Conservation (phyloP, 2,329 filamentous ascomycete species). For the Aureobasidium sp. region DNA sequence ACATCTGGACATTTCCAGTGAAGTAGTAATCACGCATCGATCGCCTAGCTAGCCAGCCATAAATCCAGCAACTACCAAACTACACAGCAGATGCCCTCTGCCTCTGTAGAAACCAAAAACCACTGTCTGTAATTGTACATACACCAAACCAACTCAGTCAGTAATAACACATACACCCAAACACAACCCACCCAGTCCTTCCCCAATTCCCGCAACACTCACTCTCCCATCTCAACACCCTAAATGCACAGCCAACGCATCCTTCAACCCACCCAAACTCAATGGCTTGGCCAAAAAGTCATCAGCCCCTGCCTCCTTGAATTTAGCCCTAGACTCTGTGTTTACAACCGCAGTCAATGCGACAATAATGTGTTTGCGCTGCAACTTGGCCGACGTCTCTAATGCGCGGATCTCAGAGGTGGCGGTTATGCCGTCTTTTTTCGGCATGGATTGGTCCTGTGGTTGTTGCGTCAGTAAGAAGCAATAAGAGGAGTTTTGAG, state of each 20-base stretch:
- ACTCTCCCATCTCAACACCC: neutral
- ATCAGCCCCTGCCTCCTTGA: slow-evolving; percentile 18
- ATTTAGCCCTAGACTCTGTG: slow-evolving; percentile 1
- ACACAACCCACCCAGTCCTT: too few species aligned
- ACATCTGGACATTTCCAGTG: too few species aligned
- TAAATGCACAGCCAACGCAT: slow-evolving; percentile 12
- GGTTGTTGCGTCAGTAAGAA: neutral
- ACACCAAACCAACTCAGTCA: too few species aligned
- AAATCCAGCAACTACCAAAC: too few species aligned
- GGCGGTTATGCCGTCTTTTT: slow-evolving; percentile 17
- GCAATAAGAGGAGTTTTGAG: neutral
- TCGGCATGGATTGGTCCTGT: slow-evolving; percentile 18
- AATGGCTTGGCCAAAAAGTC: slow-evolving; percentile 17
- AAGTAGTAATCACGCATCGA: too few species aligned
- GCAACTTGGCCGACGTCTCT: slow-evolving; percentile 1
- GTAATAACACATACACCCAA: too few species aligned
- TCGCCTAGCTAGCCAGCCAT: too few species aligned
- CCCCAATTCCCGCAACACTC: too few species aligned
- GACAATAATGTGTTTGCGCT: slow-evolving; percentile 14
- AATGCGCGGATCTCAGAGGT: slow-evolving; percentile 17
- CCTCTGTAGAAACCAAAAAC: too few species aligned
- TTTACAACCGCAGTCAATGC: slow-evolving; percentile 18
- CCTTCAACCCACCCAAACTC: slow-evolving; percentile 11
- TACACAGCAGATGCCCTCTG: too few species aligned
- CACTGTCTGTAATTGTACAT: too few species aligned